A percentile compares a stretch with the other conserved stretches of the same genome.
Conservation (phyloP, 805 yeast species). For the Cyberlindnera americana region DNA sequence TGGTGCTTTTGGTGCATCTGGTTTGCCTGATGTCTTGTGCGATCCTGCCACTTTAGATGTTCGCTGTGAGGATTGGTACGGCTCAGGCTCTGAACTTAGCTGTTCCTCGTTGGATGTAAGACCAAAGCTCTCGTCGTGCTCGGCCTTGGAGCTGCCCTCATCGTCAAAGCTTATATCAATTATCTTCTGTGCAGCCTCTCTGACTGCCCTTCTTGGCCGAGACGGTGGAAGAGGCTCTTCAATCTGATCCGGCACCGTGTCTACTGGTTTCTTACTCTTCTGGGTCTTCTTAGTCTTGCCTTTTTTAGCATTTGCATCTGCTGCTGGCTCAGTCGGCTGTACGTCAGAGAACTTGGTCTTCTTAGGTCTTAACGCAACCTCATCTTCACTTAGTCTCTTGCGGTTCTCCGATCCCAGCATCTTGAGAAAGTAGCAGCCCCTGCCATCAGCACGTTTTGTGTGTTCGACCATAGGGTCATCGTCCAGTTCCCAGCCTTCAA, state of each 20-base stretch:
- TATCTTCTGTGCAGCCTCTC: conserved; percentile 12
- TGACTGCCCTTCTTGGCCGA: conserved; percentile 17
- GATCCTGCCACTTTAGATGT: conserved; percentile 3
- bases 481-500: conserved; percentile 67
- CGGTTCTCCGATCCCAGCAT: background rate
- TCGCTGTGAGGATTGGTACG: conserved; percentile 9
- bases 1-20: background rate
- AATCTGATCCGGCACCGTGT: background rate
- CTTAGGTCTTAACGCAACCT: background rate
- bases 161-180: conserved; percentile 10
- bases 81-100: conserved; percentile 20
- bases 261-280: background rate
- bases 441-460: conserved; percentile 34
- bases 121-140: conserved; percentile 23
- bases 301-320: background rate
- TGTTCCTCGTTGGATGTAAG: conserved; percentile 21
- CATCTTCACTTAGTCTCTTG: conserved; percentile 4
- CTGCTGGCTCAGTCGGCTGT: background rate
- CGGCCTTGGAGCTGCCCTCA: background rate
- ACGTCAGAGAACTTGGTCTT: conserved; percentile 7
- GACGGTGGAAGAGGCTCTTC: background rate
- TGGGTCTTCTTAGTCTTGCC: conserved; percentile 3
- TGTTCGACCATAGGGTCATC: conserved; percentile 68
- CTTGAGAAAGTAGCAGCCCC: conserved; percentile 35
- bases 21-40: background rate